These are phyloP conservation scores for Candida sithepensis DNA, from an alignment of 805 yeast species.

Conservation along the genomic window DNA sequence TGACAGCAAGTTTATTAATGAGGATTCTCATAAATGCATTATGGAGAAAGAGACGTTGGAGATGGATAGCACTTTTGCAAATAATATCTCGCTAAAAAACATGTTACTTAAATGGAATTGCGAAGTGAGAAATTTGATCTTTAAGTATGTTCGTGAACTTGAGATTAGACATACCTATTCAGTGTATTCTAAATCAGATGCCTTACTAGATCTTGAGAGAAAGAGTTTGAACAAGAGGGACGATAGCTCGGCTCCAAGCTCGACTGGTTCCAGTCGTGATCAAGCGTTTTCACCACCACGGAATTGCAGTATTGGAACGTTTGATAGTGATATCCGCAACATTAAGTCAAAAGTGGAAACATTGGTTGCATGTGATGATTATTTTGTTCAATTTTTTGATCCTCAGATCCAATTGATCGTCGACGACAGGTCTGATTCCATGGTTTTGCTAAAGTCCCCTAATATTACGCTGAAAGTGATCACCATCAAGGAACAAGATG, in stretches of 20 bases:
- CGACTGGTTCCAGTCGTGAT: not conserved
- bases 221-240: not conserved
- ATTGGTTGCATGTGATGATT: constrained; percentile 46
- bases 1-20: constrained; percentile 41
- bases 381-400: constrained; percentile 61
- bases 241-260: not conserved
- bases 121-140: constrained; percentile 56
- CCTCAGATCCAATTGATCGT: constrained; percentile 79
- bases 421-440: constrained; percentile 48
- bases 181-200: constrained; percentile 28
- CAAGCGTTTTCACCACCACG: not conserved
- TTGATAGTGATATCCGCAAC: constrained; percentile 49
- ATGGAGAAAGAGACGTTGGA: constrained; percentile 35
- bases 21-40: constrained; percentile 62
- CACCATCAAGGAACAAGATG: constrained; percentile 46
- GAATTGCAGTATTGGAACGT: constrained; percentile 25
- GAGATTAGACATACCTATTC: constrained; percentile 41
- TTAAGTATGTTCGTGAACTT: constrained; percentile 52
- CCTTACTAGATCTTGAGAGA: constrained; percentile 26
- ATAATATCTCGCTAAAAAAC: constrained; percentile 70
- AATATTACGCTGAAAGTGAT: constrained; percentile 63
- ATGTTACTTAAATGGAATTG: constrained; percentile 80
- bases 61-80: constrained; percentile 40
- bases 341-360: constrained; percentile 32
- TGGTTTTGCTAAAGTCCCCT: constrained; percentile 72